Evolutionary conservation across 192 early-diverging fungal genomes (phyloP), one percentile per base, ranked within the genome.

Genomic region (Chytriomyces sp.): DNA sequence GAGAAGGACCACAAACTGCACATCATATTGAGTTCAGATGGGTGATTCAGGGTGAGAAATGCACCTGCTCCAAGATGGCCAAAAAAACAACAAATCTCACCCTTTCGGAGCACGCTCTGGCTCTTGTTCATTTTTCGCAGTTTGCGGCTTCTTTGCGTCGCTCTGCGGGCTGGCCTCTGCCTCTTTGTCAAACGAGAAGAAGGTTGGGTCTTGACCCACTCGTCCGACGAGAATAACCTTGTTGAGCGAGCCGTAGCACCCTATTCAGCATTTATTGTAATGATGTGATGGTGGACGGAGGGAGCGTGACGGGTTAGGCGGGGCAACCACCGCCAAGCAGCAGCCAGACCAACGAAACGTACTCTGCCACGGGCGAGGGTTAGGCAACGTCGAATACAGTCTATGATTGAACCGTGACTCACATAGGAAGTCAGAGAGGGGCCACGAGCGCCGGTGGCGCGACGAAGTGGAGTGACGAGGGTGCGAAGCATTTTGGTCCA

Each of bases 201-300:
- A 76, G 26, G 60, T 39, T 4, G 75, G 75, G 60, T 72, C 69
- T 33, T 62, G 37, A 6, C 67, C 65, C 34, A 76, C 75, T 25
- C 41, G 44, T 5, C 75, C 75, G 31, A 72, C 10, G 8, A 76
- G 62, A 17, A 72, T 71, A 34, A 71, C 67, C 39, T 62, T 76
- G 75, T 76, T 82, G n/a, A 63, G 25, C 5, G 58, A 73, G 57
- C 38, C n/a, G 0, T 38, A 64, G 28, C 49, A 75, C 74, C 41
- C 81, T 79, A 30, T 82, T 78, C 1, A 79, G n/a, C n/a, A n/a
- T n/a, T n/a, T n/a, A n/a, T n/a, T n/a, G 67, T 41, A 81, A 56
- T 54, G 76, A 75, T 30, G 77, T n/a, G n/a, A n/a, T n/a, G n/a
- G n/a, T n/a, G n/a, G n/a, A n/a, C n/a, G n/a, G n/a, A n/a, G n/a